Evolutionary conservation across 176 grass and related monocot genomes (phyloP), one percentile per base, ranked within the genome.

Genomic region (Coix lacrymajobi): DNA sequence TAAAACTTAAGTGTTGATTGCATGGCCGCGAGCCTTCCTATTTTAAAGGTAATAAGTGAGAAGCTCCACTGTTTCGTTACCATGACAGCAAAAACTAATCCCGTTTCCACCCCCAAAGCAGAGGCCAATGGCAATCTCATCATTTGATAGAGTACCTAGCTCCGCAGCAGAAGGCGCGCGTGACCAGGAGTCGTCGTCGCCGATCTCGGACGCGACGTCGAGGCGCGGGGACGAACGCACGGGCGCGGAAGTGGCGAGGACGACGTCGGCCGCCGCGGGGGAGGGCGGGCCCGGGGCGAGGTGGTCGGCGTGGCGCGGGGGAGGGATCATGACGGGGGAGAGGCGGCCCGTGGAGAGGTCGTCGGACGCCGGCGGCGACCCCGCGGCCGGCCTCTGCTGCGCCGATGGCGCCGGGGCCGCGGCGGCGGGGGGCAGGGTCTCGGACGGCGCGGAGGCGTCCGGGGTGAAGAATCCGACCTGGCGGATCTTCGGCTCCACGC

Each of bases 391-490:
- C 33, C 17, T 29, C 75, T 49, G 89, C 78, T 6, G 69, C 43
- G 19, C n/a, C 58, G 65, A 54, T 4, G 43, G 5, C 8, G 51
- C 34, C 19, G 29, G 48, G 31, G 9, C 34, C 43, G 49, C 62
- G 1, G 77, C 80, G 24, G 38, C 36, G 57, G 78, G 45, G 62
- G 54, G 66, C n/a, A 31, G 66, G 78, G 34, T 6, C 31, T 77
- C 85, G 70, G 85, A 82, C 15, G 77, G 62, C 60, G 46, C 83
- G 30, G 85, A 78, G 12, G 83, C 69, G 54, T 78, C 83, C 0
- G 84, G 95, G 39, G 95, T 98, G 73, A 95, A 72, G 83, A 98
- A 95, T 0, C 91, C 93, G 1, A 96, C 96, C 93, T 96, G 93
- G 32, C 91, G 87, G 78, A 98, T 86, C 89, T 88, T 95, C 54